Evolutionary conservation across 2,329 filamentous ascomycete genomes (phyloP), one percentile per base, ranked within the genome.

Genomic region (Colletotrichum cuscutae): DNA sequence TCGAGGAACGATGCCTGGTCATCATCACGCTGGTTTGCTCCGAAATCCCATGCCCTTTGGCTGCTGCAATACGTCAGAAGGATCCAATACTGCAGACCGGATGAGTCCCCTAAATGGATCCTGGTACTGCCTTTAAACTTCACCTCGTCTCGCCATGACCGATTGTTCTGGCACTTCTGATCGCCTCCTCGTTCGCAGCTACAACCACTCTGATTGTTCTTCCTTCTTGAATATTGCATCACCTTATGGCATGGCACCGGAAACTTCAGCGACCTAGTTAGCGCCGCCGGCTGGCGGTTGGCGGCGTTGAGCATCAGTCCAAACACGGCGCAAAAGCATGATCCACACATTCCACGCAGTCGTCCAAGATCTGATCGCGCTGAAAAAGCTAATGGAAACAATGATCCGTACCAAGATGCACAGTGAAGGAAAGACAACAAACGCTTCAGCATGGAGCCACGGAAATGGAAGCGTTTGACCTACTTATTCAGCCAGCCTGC

Each of bases 251-350:
- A 65, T 57, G 67, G 60, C 66, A 65, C 37, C 65, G 5, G 35
- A 30, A 12, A 52, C 35, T 54, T 53, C 61, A 11, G 8, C 28
- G 37, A 64, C 57, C 22, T 32, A 62, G 37, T 11, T 26, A 59
- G 32, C 28, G 62, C 42, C 28, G 61, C 52, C 19, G 57, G 61
- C 59, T 9, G n/a, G 42, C 42, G 42, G 42, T 49, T 22, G 42
- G 19, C 62, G 37, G 42, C 67, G 70, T 32, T 60, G 26, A 46
- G 24, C 52, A 46, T 63, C 68, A 65, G 56, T 73, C 49, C 56
- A 73, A 71, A 73, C 66, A 65, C n/a, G 53, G 15, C 60, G 60
- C 66, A 65, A 60, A 73, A 73, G 66, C 71, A 73, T 73, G 71
- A 71, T 73, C 71, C 66, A 71, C 67, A 65, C 56, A 54, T 73